These are phyloP conservation scores for Alternaria sp. DNA, from an alignment of 2,329 filamentous ascomycete species.

Conservation along the genomic window DNA sequence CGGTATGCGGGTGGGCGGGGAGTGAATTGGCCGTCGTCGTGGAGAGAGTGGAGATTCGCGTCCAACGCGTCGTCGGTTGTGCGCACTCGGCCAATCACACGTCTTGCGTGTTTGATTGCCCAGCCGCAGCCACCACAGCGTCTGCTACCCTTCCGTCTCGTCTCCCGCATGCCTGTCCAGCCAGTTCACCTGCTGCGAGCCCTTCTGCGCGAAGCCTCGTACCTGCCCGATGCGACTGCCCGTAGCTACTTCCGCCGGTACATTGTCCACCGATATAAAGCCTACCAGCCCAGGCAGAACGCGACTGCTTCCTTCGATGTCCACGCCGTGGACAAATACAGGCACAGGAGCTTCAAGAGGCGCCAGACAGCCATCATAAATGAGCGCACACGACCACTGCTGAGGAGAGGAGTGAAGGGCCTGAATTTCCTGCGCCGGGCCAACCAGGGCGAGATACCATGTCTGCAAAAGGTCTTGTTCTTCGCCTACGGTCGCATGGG, in stretches of 20 bases:
- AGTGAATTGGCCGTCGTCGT: conserved; percentile 28
- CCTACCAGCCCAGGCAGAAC: conserved; percentile 48
- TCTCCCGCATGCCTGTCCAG: conserved; percentile 28
- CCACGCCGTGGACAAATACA: conserved; percentile 29
- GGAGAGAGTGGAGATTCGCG: conserved; percentile 34
- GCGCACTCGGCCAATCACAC: conserved; percentile 32
- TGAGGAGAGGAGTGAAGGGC: conserved; percentile 45
- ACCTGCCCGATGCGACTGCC: conserved; percentile 67
- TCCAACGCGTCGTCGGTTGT: conserved; percentile 32
- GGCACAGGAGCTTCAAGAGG: conserved; percentile 32
- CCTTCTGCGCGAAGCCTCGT: conserved; percentile 67
- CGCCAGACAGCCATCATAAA: conserved; percentile 33
- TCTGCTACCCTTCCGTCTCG: conserved; percentile 1
- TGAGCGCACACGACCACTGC: conserved; percentile 31
- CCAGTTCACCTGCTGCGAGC: conserved; percentile 62
- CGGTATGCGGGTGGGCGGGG: conserved; percentile 21
- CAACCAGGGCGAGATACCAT: conserved; percentile 63
- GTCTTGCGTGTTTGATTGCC: conserved; percentile 5
- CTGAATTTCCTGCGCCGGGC: conserved; percentile 60
- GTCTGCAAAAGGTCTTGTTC: conserved; percentile 62
- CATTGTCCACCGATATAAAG: conserved; percentile 60
- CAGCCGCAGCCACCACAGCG: conserved; percentile 5
- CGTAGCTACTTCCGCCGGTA: conserved; percentile 60
- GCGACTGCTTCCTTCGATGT: conserved; percentile 26
- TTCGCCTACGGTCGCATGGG: conserved; percentile 67